A percentile compares a stretch with the other conserved stretches of the same genome.
phyloP scores from a whole-genome alignment of 352 stramenopile species.

The Phytophthora aleatoria region DNA sequence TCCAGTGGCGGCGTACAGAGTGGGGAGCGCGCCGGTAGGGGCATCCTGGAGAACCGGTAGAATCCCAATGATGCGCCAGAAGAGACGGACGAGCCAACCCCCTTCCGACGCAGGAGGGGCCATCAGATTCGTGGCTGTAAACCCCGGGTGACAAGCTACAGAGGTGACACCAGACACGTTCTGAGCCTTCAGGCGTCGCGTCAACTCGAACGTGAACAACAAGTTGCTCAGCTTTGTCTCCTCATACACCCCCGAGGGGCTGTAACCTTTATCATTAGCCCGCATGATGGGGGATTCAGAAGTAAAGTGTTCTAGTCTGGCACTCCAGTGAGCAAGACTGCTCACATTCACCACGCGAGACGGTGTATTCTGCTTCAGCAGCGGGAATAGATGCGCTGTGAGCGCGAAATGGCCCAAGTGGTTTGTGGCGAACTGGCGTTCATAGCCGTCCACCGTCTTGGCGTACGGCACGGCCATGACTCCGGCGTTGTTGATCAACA shows the following conservation, averaged over 20 bases:
- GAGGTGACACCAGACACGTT: slow-evolving; percentile 15
- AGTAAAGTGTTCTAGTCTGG: slow-evolving; percentile 22
- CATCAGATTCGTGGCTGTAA: slow-evolving; percentile 31
- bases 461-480: slow-evolving; percentile 24
- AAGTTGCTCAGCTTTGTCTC: slow-evolving; percentile 91
- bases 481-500: slow-evolving; percentile 36
- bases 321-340: slow-evolving; percentile 37
- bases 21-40: slow-evolving; percentile 42
- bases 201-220: slow-evolving; percentile 89
- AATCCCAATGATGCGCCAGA: slow-evolving; percentile 2
- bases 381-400: slow-evolving; percentile 46
- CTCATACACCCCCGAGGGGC: slow-evolving; percentile 12
- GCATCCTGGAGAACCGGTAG: slow-evolving; percentile 2
- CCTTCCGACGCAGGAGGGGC: slow-evolving; percentile 8
- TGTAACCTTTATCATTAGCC: slow-evolving; percentile 22
- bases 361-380: slow-evolving; percentile 35
- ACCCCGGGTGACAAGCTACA: slow-evolving; percentile 40
- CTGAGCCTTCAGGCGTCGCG: slow-evolving; percentile 37
- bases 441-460: slow-evolving; percentile 29
- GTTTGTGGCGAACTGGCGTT: slow-evolving; percentile 39
- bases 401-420: slow-evolving; percentile 42
- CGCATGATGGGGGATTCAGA: slow-evolving; percentile 20
- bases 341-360: slow-evolving; percentile 39
- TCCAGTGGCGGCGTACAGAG: slow-evolving; percentile 42
- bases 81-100: slow-evolving; percentile 19